These are phyloP conservation scores for Trichothecium roseum DNA, from an alignment of 2,329 filamentous ascomycete species.

Conservation along the genomic window DNA sequence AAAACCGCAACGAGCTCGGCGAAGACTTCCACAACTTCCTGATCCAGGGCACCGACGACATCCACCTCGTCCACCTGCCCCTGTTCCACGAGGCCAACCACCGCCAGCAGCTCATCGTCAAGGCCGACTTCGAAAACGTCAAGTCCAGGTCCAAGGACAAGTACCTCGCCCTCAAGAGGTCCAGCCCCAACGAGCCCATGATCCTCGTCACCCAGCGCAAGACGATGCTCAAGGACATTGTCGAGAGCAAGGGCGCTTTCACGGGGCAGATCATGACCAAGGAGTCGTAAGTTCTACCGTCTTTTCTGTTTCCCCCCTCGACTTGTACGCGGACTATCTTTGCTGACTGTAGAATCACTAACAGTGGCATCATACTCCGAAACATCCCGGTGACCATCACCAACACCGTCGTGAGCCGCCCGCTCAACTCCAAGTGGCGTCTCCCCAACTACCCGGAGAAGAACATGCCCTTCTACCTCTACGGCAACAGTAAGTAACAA, in stretches of 20 bases:
- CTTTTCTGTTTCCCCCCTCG: too few species aligned
- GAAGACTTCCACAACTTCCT: conserved; percentile 25
- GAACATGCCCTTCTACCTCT: conserved; percentile 34
- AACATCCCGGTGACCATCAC: conserved; percentile 13
- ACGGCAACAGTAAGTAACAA: conserved; percentile 17
- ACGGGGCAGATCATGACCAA: conserved; percentile 17
- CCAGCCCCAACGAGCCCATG: conserved; percentile 15
- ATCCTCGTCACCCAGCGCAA: conserved; percentile 15
- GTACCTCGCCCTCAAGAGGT: conserved; percentile 14
- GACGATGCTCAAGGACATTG: conserved; percentile 12
- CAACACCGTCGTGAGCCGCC: conserved; percentile 19
- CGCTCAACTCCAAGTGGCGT: conserved; percentile 22
- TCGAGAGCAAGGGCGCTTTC: conserved; percentile 12
- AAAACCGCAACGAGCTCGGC: conserved; percentile 22
- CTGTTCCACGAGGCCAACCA: conserved; percentile 30
- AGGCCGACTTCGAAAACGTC: conserved; percentile 12
- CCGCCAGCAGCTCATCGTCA: conserved; percentile 26
- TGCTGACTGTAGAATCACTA: too few species aligned
- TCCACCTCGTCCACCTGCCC: conserved; percentile 24
- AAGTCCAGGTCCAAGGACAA: conserved; percentile 6
- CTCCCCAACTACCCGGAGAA: conserved; percentile 21
- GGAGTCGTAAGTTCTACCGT: conserved; percentile 13
- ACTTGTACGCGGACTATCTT: too few species aligned
- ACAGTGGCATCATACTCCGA: conserved; percentile 6
- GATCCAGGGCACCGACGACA: conserved; percentile 20